Evolutionary conservation across 345 rosid genomes (phyloP).

Genomic region (Populus nigra): DNA sequence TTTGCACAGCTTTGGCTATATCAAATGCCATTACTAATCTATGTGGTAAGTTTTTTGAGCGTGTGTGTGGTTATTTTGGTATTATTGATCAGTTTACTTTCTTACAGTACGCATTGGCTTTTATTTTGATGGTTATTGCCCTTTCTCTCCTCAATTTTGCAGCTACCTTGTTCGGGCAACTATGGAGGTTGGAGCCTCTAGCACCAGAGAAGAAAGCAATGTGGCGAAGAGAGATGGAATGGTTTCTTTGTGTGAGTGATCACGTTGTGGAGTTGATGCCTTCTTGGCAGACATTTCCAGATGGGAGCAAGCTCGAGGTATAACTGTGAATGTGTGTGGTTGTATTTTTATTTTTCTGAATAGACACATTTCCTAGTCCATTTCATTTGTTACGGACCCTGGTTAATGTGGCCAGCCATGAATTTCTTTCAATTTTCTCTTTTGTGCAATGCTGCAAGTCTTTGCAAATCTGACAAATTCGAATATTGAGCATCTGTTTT

Average conservation of each 20-base stretch:
- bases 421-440: background rate
- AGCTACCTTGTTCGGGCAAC: slow-evolving; percentile 96
- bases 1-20: slow-evolving; percentile 83
- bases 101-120: background rate
- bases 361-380: background rate
- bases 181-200: slow-evolving; percentile 91
- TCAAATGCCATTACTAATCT: slow-evolving; percentile 97
- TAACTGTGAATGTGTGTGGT: background rate
- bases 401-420: background rate
- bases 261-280: slow-evolving; percentile 96
- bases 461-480: background rate
- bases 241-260: slow-evolving; percentile 89
- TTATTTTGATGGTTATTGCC: slow-evolving; percentile 11
- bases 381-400: background rate
- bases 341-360: background rate
- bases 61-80: background rate
- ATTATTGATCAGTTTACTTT: background rate
- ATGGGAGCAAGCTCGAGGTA: slow-evolving; percentile 98
- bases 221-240: slow-evolving; percentile 98
- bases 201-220: slow-evolving; percentile 77
- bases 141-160: slow-evolving; percentile 12
- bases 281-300: slow-evolving; percentile 93
- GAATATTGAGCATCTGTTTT: background rate
- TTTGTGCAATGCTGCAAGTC: background rate
- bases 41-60: slow-evolving; percentile 55